These are phyloP conservation scores for Teratosphaeria gauchensis DNA, from an alignment of 2,329 filamentous ascomycete species.

Conservation along the genomic window DNA sequence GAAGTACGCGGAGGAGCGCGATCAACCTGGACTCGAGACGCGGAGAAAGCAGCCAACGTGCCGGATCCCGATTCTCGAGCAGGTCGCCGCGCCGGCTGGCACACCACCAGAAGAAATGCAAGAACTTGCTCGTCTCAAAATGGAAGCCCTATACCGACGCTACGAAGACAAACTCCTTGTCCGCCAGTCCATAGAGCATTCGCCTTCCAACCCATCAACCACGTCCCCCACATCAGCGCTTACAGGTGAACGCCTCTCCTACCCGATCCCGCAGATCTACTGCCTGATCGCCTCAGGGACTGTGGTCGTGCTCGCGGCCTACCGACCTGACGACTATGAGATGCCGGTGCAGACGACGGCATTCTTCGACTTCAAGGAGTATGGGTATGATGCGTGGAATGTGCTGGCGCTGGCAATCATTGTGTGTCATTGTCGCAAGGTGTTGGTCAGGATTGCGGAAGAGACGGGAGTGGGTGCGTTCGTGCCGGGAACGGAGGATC, in stretches of 20 bases:
- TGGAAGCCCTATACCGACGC: conserved; percentile 33
- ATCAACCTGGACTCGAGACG: conserved; percentile 36
- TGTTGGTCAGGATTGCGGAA: conserved; percentile 37
- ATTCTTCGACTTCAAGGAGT: conserved; percentile 44
- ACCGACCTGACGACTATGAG: conserved; percentile 31
- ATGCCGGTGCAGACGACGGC: conserved; percentile 30
- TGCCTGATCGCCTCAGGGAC: conserved; percentile 46
- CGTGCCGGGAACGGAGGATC: not conserved
- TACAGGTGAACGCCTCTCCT: conserved; percentile 6
- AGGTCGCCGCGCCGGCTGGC: conserved; percentile 32
- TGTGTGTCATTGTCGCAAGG: conserved; percentile 43
- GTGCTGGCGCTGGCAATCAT: conserved; percentile 47
- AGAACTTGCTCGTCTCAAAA: conserved; percentile 32
- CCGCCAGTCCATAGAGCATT: conserved; percentile 17
- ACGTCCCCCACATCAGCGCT: conserved; percentile 5
- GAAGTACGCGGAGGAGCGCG: conserved; percentile 11
- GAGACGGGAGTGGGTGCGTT: conserved; percentile 20
- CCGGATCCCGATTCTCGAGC: conserved; percentile 34
- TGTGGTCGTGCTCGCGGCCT: conserved; percentile 44
- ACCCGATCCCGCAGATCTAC: conserved; percentile 41
- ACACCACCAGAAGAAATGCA: conserved; percentile 34
- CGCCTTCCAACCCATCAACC: conserved; percentile 8
- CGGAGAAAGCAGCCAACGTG: conserved; percentile 7
- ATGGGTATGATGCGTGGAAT: conserved; percentile 52
- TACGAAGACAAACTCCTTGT: conserved; percentile 33